phyloP scores from a whole-genome alignment of 768 basidiomycete genomes.

The Calocera viscosa region DNA sequence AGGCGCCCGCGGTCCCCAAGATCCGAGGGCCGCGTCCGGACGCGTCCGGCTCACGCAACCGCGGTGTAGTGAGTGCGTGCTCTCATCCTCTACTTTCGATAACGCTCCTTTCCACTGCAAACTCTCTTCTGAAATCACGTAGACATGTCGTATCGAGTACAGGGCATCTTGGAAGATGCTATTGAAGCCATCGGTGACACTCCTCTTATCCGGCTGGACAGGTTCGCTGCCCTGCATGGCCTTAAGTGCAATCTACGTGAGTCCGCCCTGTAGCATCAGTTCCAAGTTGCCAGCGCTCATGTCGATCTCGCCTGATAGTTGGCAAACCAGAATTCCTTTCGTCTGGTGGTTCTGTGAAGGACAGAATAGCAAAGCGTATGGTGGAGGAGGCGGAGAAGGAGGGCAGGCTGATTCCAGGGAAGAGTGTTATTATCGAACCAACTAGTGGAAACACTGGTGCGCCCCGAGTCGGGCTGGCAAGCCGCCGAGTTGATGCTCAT shows the following conservation, averaged over 20 bases:
- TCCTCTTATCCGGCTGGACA: conserved; percentile 76
- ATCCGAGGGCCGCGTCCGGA: too few relatives aligned
- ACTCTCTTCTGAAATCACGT: too few relatives aligned
- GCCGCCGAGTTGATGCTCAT: not conserved
- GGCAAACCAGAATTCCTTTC: conserved; percentile 85
- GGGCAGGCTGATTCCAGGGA: conserved; percentile 70
- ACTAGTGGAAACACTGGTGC: conserved; percentile 91
- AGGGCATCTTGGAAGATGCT: conserved; percentile 53
- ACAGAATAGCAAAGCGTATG: conserved; percentile 94
- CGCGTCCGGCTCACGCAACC: too few relatives aligned
- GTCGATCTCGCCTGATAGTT: conserved; percentile 34
- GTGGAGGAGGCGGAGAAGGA: conserved; percentile 84
- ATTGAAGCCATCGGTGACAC: conserved; percentile 84
- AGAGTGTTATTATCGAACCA: conserved; percentile 89
- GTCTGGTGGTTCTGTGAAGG: conserved; percentile 89
- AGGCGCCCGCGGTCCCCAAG: too few relatives aligned
- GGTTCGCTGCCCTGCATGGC: conserved; percentile 57
- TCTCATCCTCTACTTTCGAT: too few relatives aligned
- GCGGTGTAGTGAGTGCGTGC: too few relatives aligned
- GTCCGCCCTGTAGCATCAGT: conserved; percentile 24
- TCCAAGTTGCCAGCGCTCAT: not conserved
- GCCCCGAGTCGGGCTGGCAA: conserved; percentile 14
- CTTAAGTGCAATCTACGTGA: conserved; percentile 81
- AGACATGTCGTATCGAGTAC: not conserved
- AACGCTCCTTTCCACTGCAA: too few relatives aligned